Base-by-base conservation (phyloP, 495 filamentous ascomycete species). In the Lophium mytilinum region DNA sequence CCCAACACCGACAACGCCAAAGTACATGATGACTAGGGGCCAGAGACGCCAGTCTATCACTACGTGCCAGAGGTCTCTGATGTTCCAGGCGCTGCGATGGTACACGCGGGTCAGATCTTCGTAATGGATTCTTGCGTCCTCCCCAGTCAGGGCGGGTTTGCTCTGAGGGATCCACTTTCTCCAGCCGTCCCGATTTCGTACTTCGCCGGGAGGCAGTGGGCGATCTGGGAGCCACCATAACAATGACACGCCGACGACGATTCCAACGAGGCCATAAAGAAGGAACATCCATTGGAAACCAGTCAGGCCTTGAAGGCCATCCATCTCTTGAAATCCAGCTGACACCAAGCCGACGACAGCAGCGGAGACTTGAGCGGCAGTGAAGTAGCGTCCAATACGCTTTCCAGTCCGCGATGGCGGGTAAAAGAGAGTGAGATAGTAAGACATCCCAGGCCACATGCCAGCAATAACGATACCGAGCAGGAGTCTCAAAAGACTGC, bases 221-320 rank as follows among this genome's bases (percentile, higher is more conserved):
- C 90, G 84, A 57, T 94, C 90, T 1, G 90, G 90, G 21, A 96
- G 72, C 90, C 90, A 96, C 85, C 87, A 95, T 3, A 96, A 78
- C 39, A 95, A 74, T 30, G 69, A 65, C 57, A 93, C 72, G 12
- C 89, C 89, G 11, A 89, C 75, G 12, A 84, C 63, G 11, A 90
- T 76, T 3, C 80, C 86, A 48, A 89, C 76, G 9, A 95, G 71
- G 8, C 90, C 90, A 57, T 90, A 95, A 37, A 96, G 71, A 19
- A 96, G 79, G 68, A 96, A 95, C 90, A 96, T 95, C 90, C 90
- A 96, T 58, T 88, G 85, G 68, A 90, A 95, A 12, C 90, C 90
- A 3, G 88, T 85, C 5, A 91, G 75, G 9, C 90, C 90, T 12
- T 78, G 76, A 1, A 73, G 64, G 9, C 88, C 88, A 65, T 96